Conservation (phyloP, 106 monocot genomes). For the Dioscorea zingiberensis region DNA sequence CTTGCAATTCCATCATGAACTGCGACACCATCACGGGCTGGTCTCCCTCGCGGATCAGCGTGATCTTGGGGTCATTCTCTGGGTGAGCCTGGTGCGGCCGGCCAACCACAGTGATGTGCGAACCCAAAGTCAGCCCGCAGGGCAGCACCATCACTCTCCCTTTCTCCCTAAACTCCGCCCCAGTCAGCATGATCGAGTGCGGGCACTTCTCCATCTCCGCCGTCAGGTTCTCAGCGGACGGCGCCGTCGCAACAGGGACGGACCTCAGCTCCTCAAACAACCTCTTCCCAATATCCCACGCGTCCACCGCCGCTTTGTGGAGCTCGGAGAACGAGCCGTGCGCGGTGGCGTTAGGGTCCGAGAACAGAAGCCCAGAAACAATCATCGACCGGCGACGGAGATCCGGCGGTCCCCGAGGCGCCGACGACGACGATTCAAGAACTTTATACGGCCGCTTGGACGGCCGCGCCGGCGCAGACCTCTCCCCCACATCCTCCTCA, state of each 20-base stretch:
- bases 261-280: conserved; percentile 16
- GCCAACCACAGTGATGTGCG: conserved; percentile 50
- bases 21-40: conserved; percentile 45
- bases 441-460: conserved; percentile 4
- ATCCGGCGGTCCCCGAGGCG: neutral
- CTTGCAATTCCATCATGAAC: conserved; percentile 67
- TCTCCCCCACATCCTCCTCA: conserved; percentile 7
- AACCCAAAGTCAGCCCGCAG: conserved; percentile 55
- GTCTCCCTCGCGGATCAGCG: conserved; percentile 18
- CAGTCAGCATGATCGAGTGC: conserved; percentile 32
- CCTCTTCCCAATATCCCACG: conserved; percentile 17
- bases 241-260: neutral
- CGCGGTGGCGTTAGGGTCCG: neutral
- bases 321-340: conserved; percentile 23
- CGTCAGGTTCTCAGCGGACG: neutral
- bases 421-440: neutral
- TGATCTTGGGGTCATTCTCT: conserved; percentile 37
- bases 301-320: conserved; percentile 11
- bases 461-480: conserved; percentile 16
- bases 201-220: conserved; percentile 33
- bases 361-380: conserved; percentile 7
- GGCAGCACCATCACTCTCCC: conserved; percentile 37
- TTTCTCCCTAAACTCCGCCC: conserved; percentile 17
- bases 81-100: conserved; percentile 25
- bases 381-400: neutral